These are phyloP conservation scores for Akebia trifoliata DNA, from an alignment of 164 flowering plant species.

Conservation along the genomic window DNA sequence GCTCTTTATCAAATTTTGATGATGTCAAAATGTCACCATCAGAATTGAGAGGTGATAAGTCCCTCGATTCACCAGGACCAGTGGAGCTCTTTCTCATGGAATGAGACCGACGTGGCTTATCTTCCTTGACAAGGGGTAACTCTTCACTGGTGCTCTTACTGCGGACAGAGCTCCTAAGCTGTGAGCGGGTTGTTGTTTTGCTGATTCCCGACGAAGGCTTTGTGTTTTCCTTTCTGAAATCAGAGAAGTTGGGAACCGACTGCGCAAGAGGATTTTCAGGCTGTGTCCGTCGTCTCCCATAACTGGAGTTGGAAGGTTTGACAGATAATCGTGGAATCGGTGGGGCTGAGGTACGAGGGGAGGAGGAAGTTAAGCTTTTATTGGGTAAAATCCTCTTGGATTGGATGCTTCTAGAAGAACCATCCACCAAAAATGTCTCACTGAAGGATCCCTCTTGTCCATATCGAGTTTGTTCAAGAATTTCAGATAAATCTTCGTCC, in stretches of 20 bases:
- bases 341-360: slow-evolving; percentile 51
- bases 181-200: slow-evolving; percentile 51
- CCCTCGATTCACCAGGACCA: slow-evolving; percentile 46
- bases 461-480: slow-evolving; percentile 33
- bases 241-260: slow-evolving; percentile 93
- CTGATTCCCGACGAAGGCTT: slow-evolving; percentile 59
- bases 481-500: slow-evolving; percentile 51
- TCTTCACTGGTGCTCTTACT: slow-evolving; percentile 73
- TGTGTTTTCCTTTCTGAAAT: slow-evolving; percentile 80
- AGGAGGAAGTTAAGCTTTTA: slow-evolving; percentile 49
- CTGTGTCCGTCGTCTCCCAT: slow-evolving; percentile 56
- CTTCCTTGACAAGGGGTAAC: slow-evolving; percentile 47
- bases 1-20: slow-evolving; percentile 46
- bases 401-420: slow-evolving; percentile 43
- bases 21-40: slow-evolving; percentile 45
- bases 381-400: slow-evolving; percentile 48
- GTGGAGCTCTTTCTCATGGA: slow-evolving; percentile 54
- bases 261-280: slow-evolving; percentile 78
- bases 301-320: slow-evolving; percentile 42
- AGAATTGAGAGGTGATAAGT: slow-evolving; percentile 36
- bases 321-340: slow-evolving; percentile 48
- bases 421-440: slow-evolving; percentile 40
- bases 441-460: slow-evolving; percentile 32
- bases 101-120: slow-evolving; percentile 52
- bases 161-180: slow-evolving; percentile 47